Evolutionary conservation across 805 yeast genomes (phyloP), one percentile per base, ranked within the genome.

Genomic region (Nakazawaea peltata): DNA sequence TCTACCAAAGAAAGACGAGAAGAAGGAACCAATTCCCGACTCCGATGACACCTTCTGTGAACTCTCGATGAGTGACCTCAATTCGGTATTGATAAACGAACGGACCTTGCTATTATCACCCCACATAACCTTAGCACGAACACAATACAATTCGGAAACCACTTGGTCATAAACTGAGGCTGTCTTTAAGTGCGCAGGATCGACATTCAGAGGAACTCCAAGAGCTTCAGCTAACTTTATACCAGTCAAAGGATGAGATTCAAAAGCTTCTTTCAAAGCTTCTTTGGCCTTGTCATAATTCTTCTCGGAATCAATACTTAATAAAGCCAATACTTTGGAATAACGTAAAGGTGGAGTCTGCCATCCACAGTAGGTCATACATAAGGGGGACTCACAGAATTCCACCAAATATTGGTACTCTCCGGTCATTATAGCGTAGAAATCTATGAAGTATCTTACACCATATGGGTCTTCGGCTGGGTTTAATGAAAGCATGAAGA

Each of bases 401-500:
- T 74, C 70, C 10, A 77, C 62, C 44, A 86, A 50, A 53, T 74
- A 85, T 39, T 72, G 62, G 48, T 68, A 74, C 41, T 84, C 84
- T 22, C 69, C 77, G 25, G 83, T 64, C 56, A 74, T 59, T 3
- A 83, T 59, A 3, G 90, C 78, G 49, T 82, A 86, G 49, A 71
- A 77, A 51, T 87, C 95, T 45, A 87, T 76, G 53, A 85, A 82
- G 49, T 80, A 79, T 43, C 94, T 67, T 10, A 81, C 86, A 16
- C 95, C 95, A 34, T 79, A 61, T 2, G 95, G 95, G 59, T 87
- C 95, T 38, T 80, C 83, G 2, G 76, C 67, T 1, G 94, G 95
- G 26, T 54, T 56, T 21, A 87, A 58, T 2, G 87, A 72, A 42
- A 82, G 61, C 32, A 86, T 60, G 5, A 79, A 62, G 51, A 83